Conservation (phyloP, 2,329 filamentous ascomycete species). For the Hypoxylon sp. region DNA sequence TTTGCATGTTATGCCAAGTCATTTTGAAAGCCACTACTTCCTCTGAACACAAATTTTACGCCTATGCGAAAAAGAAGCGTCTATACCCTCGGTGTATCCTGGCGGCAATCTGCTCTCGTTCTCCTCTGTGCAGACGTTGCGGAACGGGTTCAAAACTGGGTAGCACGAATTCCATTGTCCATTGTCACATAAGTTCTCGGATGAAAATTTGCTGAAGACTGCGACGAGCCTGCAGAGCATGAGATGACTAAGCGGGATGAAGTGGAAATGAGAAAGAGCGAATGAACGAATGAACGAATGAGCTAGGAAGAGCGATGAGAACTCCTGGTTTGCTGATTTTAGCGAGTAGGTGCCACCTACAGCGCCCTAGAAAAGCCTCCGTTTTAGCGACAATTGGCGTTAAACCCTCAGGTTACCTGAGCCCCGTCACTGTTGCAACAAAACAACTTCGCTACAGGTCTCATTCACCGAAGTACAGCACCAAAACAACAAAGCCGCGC, state of each 20-base stretch:
- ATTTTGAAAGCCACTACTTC: not conserved
- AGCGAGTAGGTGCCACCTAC: slow-evolving; percentile 18
- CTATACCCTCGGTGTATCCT: not conserved
- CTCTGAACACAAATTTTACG: not conserved
- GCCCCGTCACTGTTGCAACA: slow-evolving; percentile 1
- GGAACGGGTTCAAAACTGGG: not conserved
- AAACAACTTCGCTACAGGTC: not conserved
- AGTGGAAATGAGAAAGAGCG: not conserved
- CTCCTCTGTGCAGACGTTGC: not conserved
- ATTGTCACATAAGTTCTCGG: not conserved
- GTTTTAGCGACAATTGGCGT: slow-evolving; percentile 25
- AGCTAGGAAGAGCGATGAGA: not conserved
- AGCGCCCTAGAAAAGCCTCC: slow-evolving; percentile 10
- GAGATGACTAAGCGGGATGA: not conserved
- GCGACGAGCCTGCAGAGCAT: not conserved
- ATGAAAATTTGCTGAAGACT: not conserved
- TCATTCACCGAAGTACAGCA: slow-evolving; percentile 6
- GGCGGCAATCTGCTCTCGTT: not conserved
- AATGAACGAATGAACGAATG: not conserved
- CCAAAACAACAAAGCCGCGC: not conserved
- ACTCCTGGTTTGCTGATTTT: slow-evolving; percentile 5
- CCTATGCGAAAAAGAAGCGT: not conserved
- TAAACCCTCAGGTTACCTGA: slow-evolving; percentile 4
- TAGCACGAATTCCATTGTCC: not conserved
- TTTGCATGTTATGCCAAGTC: not conserved